A percentile compares a stretch with the other conserved stretches of the same genome.
These are phyloP conservation scores for Casaregolazyma suthepensis DNA, from an alignment of 1,139 yeast genomes.

Conservation along the genomic window DNA sequence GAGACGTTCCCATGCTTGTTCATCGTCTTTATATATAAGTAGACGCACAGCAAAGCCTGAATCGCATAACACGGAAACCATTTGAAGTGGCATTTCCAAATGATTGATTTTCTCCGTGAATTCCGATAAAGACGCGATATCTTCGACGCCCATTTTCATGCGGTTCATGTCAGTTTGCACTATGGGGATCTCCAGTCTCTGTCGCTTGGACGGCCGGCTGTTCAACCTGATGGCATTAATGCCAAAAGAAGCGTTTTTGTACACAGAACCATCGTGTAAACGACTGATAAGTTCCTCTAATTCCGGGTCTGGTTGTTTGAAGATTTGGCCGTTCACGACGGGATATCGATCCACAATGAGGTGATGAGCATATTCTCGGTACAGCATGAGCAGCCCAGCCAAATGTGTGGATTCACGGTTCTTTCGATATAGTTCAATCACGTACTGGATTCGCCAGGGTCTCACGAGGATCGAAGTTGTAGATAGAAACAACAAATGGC, in stretches of 20 bases:
- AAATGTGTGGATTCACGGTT: conserved; percentile 34
- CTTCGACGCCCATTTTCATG: conserved; percentile 15
- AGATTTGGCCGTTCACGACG: conserved; percentile 22
- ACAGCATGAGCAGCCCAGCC: conserved; percentile 28
- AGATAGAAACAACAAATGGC: conserved; percentile 39
- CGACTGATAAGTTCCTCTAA: conserved; percentile 18
- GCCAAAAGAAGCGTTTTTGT: conserved; percentile 15
- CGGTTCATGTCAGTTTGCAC: conserved; percentile 7
- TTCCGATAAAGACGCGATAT: conserved; percentile 17
- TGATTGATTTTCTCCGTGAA: conserved; percentile 21
- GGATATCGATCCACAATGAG: conserved; percentile 26
- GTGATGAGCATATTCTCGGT: conserved; percentile 28
- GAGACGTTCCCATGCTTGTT: conserved; percentile 22
- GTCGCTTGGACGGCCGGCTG: conserved; percentile 9
- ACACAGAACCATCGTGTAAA: conserved; percentile 20
- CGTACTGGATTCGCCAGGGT: conserved; percentile 33
- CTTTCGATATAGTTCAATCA: conserved; percentile 31
- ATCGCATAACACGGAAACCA: conserved; percentile 22
- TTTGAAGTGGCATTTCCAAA: conserved; percentile 24
- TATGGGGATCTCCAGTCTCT: conserved; percentile 12
- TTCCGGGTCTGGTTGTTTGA: conserved; percentile 28
- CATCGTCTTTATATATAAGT: conserved; percentile 20
- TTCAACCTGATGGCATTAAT: conserved; percentile 6
- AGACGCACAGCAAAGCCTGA: conserved; percentile 21
- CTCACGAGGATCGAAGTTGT: conserved; percentile 34